phyloP scores from a whole-genome alignment of 2,329 filamentous ascomycete genomes.

The Capronia americana region DNA sequence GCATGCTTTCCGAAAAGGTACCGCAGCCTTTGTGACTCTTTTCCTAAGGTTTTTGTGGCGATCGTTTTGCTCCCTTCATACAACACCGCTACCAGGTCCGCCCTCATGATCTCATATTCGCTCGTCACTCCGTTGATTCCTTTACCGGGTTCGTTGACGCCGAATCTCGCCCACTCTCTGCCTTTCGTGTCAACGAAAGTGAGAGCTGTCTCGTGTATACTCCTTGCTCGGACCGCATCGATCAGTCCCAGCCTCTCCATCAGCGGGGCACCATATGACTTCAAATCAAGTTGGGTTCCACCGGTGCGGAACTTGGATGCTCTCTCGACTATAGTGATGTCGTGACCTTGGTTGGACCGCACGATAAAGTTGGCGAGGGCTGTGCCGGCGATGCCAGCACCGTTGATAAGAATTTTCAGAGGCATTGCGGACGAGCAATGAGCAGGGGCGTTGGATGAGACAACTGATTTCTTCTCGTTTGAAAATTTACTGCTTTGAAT shows the following conservation, averaged over 20 bases:
- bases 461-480: too few species aligned
- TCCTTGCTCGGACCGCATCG: constrained; percentile 46
- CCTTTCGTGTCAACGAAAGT: constrained; percentile 51
- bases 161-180: constrained; percentile 42
- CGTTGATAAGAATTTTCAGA: constrained; percentile 54
- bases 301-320: constrained; percentile 49
- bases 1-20: constrained; percentile 38
- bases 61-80: constrained; percentile 40
- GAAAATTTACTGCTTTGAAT: too few species aligned
- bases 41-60: constrained; percentile 21
- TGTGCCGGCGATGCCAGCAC: constrained; percentile 50
- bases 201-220: constrained; percentile 57
- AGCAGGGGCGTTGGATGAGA: too few species aligned
- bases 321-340: constrained; percentile 58
- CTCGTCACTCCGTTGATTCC: constrained; percentile 49
- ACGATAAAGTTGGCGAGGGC: constrained; percentile 60
- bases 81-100: constrained; percentile 56
- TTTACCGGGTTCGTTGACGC: constrained; percentile 47
- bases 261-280: constrained; percentile 36
- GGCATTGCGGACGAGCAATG: not conserved
- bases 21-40: constrained; percentile 40
- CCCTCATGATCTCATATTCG: constrained; percentile 64
- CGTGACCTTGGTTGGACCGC: not conserved
- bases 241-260: constrained; percentile 62
- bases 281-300: too few species aligned